These are phyloP conservation scores for Lichtheimia ramosa DNA, from an alignment of 371 early-diverging fungal genomes.

Conservation along the genomic window DNA sequence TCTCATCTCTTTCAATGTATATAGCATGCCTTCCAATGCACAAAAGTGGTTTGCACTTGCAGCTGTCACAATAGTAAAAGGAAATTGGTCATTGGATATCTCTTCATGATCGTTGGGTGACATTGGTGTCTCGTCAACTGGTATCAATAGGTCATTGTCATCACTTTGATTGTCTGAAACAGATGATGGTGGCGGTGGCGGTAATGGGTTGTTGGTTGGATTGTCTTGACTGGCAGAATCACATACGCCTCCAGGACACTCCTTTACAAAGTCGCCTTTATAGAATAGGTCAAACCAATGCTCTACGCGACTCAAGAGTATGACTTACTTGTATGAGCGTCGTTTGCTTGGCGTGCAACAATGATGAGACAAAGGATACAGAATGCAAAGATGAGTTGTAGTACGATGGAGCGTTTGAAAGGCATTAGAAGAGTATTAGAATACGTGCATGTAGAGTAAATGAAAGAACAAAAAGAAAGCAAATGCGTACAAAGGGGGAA, in stretches of 20 bases:
- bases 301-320: neutral
- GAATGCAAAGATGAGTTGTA: conserved; percentile 19
- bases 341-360: conserved; percentile 13
- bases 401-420: conserved; percentile 14
- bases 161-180: neutral
- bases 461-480: neutral
- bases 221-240: neutral
- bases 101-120: neutral
- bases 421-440: conserved; percentile 14
- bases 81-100: neutral
- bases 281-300: neutral
- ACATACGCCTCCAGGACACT: conserved; percentile 2
- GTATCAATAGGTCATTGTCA: neutral
- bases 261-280: neutral
- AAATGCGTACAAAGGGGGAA: too few species aligned
- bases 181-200: neutral
- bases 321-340: conserved; percentile 3
- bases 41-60: conserved; percentile 57
- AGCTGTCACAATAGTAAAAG: conserved; percentile 49
- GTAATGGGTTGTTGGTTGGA: neutral
- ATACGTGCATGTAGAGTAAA: conserved; percentile 3
- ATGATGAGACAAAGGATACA: conserved; percentile 19
- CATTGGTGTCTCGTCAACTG: neutral
- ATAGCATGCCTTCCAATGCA: conserved; percentile 48
- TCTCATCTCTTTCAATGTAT: conserved; percentile 24